Evolutionary conservation across 2,329 filamentous ascomycete genomes (phyloP).

Genomic region (Karstenula rhodostoma): DNA sequence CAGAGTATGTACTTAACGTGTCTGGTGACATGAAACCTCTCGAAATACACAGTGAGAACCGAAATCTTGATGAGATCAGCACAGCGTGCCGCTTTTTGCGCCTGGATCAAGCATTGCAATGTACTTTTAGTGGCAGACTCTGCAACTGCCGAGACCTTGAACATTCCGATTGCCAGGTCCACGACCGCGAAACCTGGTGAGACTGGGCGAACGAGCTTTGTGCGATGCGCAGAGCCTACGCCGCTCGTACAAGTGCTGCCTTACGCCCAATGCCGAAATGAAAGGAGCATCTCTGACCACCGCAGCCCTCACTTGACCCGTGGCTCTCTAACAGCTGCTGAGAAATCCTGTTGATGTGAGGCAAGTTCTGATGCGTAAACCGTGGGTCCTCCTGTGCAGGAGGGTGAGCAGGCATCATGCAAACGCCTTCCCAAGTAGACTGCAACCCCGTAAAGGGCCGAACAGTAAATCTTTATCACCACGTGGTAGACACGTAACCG

Average conservation of each 20-base stretch:
- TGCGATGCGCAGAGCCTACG: constrained; percentile 23
- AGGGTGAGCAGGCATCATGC: constrained; percentile 51
- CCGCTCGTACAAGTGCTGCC: constrained; percentile 16
- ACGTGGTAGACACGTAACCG: constrained; percentile 61
- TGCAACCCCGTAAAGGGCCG: constrained; percentile 51
- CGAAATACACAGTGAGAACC: constrained; percentile 30
- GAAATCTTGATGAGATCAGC: constrained; percentile 17
- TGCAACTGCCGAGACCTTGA: constrained; percentile 11
- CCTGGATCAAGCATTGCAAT: constrained; percentile 36
- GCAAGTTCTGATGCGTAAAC: constrained; percentile 20
- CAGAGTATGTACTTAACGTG: not conserved
- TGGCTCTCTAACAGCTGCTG: constrained; percentile 29
- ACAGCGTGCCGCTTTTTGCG: constrained; percentile 28
- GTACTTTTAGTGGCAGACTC: constrained; percentile 24
- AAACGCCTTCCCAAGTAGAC: constrained; percentile 56
- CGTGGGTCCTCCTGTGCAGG: too few species aligned
- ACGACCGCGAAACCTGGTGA: constrained; percentile 17
- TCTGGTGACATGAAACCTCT: constrained; percentile 12
- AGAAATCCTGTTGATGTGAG: not conserved
- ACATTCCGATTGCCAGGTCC: constrained; percentile 2
- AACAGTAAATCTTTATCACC: constrained; percentile 42
- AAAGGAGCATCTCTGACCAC: constrained; percentile 31
- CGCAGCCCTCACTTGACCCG: constrained; percentile 37
- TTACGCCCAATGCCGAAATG: constrained; percentile 30
- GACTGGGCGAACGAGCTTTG: constrained; percentile 17